A percentile compares a stretch with the other conserved stretches of the same genome.
phyloP scores from a whole-genome alignment of 345 rosid species.

The Turnera subulata region DNA sequence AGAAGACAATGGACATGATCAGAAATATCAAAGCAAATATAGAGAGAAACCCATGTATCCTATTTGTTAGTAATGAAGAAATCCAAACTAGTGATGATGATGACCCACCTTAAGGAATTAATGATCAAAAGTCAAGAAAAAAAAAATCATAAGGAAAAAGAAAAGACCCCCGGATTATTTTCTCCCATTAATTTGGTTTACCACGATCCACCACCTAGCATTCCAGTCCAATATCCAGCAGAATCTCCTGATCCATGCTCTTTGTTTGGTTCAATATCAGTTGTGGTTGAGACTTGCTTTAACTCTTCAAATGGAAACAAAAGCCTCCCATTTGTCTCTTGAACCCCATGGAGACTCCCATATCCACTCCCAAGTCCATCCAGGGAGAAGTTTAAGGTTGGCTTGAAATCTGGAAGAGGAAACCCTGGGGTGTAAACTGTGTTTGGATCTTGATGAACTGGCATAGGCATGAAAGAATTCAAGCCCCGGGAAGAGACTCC shows the following conservation, averaged over 20 bases:
- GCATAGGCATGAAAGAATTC: constrained; percentile 67
- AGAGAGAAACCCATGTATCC: constrained; percentile 24
- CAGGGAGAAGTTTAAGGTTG: constrained; percentile 66
- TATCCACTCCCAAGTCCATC: constrained; percentile 65
- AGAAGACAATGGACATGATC: constrained; percentile 5
- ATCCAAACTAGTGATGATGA: constrained; percentile 35
- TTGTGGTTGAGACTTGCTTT: constrained; percentile 62
- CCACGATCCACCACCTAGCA: constrained; percentile 97
- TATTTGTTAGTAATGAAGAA: constrained; percentile 44
- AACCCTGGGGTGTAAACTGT: constrained; percentile 47
- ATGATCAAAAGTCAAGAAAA: constrained; percentile 14
- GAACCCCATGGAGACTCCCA: constrained; percentile 44
- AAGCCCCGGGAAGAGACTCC: constrained; percentile 47
- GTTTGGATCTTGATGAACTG: constrained; percentile 55
- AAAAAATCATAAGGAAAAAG: constrained; percentile 15
- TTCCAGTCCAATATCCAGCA: constrained; percentile 87
- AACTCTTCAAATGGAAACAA: constrained; percentile 93
- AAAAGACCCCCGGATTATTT: constrained; percentile 26
- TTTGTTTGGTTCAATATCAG: constrained; percentile 38
- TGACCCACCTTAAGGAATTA: constrained; percentile 34
- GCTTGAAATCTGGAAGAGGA: constrained; percentile 77
- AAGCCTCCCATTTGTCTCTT: constrained; percentile 52
- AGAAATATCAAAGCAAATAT: constrained; percentile 3
- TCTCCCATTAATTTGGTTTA: constrained; percentile 35
- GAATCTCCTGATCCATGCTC: constrained; percentile 55